A percentile compares a stretch with the other conserved stretches of the same genome.
Conservation (phyloP, 2,329 filamentous ascomycete genomes). For the Pestalotiopsis sp. region DNA sequence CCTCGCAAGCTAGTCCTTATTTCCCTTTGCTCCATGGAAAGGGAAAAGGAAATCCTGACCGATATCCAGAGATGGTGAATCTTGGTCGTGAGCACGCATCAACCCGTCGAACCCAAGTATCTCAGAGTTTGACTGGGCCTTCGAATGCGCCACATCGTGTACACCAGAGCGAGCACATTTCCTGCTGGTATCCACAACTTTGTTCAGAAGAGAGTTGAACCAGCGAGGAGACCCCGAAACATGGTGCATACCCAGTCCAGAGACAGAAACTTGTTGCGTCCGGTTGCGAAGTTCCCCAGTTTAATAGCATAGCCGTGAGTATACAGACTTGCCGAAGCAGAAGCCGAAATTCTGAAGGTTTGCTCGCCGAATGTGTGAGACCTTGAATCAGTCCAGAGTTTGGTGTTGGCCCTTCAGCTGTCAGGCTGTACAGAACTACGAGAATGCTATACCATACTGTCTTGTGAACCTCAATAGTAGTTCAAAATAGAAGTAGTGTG, state of each 20-base stretch:
- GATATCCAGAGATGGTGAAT: neutral
- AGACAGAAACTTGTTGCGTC: neutral
- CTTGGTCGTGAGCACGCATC: neutral
- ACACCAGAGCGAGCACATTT: neutral
- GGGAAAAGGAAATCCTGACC: neutral
- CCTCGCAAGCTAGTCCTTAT: neutral
- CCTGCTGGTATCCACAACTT: neutral
- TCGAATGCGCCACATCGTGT: neutral
- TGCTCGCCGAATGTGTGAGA: neutral
- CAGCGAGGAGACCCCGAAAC: neutral
- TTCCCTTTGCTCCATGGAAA: neutral
- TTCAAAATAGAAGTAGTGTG: neutral
- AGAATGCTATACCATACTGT: neutral
- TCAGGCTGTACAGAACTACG: no score
- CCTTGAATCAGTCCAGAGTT: neutral
- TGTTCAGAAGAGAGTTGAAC: neutral
- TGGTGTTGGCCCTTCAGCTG: neutral
- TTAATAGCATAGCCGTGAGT: neutral
- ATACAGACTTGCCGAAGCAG: neutral
- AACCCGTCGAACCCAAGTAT: neutral
- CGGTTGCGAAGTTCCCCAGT: neutral
- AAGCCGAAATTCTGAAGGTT: neutral
- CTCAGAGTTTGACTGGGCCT: neutral
- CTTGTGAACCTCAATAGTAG: neutral
- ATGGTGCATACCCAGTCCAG: neutral